These are phyloP conservation scores for Lyophyllum semitale DNA, from an alignment of 768 basidiomycete species.

Conservation along the genomic window DNA sequence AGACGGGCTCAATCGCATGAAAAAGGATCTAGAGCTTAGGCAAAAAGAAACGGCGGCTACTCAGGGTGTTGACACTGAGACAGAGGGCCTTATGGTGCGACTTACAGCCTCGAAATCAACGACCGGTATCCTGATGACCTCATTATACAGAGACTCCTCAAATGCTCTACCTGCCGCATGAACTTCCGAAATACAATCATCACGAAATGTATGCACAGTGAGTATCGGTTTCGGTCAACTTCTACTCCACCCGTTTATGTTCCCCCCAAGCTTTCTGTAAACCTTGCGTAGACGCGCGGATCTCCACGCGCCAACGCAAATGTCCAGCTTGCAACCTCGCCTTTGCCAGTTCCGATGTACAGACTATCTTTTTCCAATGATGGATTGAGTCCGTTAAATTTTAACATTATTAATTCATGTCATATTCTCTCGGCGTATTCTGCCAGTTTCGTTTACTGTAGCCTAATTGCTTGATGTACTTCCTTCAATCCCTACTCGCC, in stretches of 20 bases:
- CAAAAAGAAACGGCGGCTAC: constrained; percentile 7
- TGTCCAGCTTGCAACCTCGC: constrained; percentile 85
- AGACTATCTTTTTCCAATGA: constrained; percentile 50
- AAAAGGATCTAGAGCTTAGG: constrained; percentile 39
- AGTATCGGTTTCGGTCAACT: constrained; percentile 29
- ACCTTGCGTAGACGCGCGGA: constrained; percentile 81
- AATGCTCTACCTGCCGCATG: constrained; percentile 85
- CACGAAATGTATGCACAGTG: constrained; percentile 91
- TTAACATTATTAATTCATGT: constrained; percentile 19
- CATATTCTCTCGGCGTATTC: constrained; percentile 13
- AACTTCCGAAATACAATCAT: constrained; percentile 79
- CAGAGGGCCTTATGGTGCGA: constrained; percentile 48
- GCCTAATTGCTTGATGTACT: constrained; percentile 5
- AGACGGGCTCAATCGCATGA: constrained; percentile 48
- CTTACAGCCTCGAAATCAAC: background rate
- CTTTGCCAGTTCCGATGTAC: constrained; percentile 84
- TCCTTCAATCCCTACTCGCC: background rate
- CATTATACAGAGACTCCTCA: constrained; percentile 65
- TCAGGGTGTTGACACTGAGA: constrained; percentile 8
- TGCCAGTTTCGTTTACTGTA: constrained; percentile 1
- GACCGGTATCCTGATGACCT: background rate
- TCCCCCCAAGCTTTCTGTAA: constrained; percentile 80
- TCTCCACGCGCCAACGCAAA: constrained; percentile 88
- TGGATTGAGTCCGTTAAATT: background rate
- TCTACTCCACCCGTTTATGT: background rate